Conservation (phyloP, 2,329 filamentous ascomycete genomes). For the Xylaria multiplex region DNA sequence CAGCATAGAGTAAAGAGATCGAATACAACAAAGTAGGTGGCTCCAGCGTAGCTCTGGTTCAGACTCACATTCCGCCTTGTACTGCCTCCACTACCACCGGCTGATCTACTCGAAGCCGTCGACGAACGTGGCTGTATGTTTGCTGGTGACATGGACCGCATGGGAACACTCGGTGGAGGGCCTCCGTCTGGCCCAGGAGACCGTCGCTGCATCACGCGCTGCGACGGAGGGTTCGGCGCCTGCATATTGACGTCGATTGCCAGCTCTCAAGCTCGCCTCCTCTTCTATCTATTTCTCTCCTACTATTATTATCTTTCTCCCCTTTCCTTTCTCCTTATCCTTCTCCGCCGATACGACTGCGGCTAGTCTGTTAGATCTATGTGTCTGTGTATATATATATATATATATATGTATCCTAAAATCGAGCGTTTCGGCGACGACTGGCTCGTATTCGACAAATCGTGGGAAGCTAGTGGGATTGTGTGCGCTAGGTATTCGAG, state of each 20-base stretch:
- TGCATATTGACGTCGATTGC: constrained; percentile 57
- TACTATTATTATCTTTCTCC: constrained; percentile 22
- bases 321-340: neutral
- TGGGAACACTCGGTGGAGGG: constrained; percentile 61
- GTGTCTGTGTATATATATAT: constrained; percentile 8
- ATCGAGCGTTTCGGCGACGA: constrained; percentile 27
- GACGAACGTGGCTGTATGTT: constrained; percentile 71
- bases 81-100: constrained; percentile 51
- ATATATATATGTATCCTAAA: constrained; percentile 39
- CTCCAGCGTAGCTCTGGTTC: constrained; percentile 14
- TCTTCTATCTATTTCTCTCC: constrained; percentile 36
- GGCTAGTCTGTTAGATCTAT: constrained; percentile 27
- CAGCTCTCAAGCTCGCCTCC: constrained; percentile 25
- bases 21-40: constrained; percentile 32
- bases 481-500: constrained; percentile 21
- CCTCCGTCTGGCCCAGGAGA: constrained; percentile 71
- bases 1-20: constrained; percentile 22
- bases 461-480: constrained; percentile 19
- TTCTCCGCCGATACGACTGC: constrained; percentile 26
- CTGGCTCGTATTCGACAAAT: constrained; percentile 27
- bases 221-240: constrained; percentile 59
- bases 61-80: constrained; percentile 69
- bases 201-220: constrained; percentile 67
- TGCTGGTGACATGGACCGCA: constrained; percentile 69
- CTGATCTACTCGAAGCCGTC: constrained; percentile 71